phyloP scores from a whole-genome alignment of 345 rosid genomes.

The Balakata baccata region DNA sequence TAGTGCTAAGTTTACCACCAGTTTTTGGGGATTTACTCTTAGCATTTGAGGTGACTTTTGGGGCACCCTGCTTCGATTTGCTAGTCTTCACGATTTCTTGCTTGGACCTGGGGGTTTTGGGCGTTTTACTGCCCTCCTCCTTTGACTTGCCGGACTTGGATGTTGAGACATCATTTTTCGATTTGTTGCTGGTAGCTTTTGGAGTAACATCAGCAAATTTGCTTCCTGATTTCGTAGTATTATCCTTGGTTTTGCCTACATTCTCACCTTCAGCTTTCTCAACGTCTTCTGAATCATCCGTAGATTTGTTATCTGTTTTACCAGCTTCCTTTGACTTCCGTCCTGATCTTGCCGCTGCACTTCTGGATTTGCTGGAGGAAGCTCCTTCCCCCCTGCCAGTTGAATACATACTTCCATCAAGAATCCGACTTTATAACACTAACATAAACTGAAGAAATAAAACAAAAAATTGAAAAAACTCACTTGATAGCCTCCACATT shows the following conservation, averaged over 20 bases:
- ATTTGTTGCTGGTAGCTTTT: conserved; percentile 33
- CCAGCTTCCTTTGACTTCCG: conserved; percentile 33
- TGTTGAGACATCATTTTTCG: conserved; percentile 32
- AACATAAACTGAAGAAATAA: background rate
- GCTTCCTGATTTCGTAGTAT: conserved; percentile 37
- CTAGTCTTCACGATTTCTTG: conserved; percentile 34
- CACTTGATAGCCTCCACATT: conserved; percentile 59
- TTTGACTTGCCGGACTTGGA: conserved; percentile 37
- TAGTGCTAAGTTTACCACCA: conserved; percentile 39
- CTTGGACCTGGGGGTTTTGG: conserved; percentile 24
- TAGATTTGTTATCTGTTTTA: background rate
- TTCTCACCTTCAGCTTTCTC: conserved; percentile 39
- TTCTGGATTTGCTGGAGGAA: conserved; percentile 58
- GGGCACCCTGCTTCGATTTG: conserved; percentile 47
- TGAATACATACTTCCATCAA: conserved; percentile 12
- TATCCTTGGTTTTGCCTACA: conserved; percentile 43
- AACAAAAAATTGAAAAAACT: conserved; percentile 15
- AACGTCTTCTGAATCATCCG: conserved; percentile 34
- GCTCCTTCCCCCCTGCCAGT: conserved; percentile 55
- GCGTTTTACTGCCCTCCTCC: conserved; percentile 22
- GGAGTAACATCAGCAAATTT: conserved; percentile 37
- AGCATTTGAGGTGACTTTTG: conserved; percentile 30
- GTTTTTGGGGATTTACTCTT: conserved; percentile 42
- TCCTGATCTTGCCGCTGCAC: conserved; percentile 25
- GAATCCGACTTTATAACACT: background rate